Evolutionary conservation across 2,329 filamentous ascomycete genomes (phyloP), one percentile per base, ranked within the genome.

Genomic region (Cladosporium austrohemisphaericum): DNA sequence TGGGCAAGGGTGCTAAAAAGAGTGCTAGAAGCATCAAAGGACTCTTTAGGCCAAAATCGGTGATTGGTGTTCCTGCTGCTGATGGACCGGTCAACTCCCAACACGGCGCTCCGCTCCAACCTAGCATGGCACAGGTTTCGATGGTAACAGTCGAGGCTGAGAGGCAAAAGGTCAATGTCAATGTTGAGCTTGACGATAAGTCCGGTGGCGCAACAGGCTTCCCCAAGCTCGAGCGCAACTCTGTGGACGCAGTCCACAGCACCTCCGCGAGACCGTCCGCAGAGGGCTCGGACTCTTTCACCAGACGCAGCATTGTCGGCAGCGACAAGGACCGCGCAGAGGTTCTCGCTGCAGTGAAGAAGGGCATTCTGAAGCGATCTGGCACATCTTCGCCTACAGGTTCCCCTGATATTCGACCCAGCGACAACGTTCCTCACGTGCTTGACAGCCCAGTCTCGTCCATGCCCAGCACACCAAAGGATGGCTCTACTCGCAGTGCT

Each of bases 1-100:
- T 98, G 93, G 93, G 93, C 49, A 89, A 90, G 57, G 91, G 92
- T n/a, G 86, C 97, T 83, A 97, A 95, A 78, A 94, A 93, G 71
- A 85, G 89, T 44, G 86, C 86, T 14, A 81, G 91, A 40, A 96
- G 91, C 19, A 80, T 98, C 47, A 94, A 94, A 58, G 93, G 93
- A 20, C 76, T 98, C 6, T 98, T 98, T 74, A 80, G 93, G 55
- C 92, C 93, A 0, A 98, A 97, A 68, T 97, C 92, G 1, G 77
- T 95, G 13, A 80, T 92, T 60, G 91, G 89, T 25, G 82, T 85
- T 16, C 81, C 88, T 14, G 77, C 83, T 25, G 81, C 85, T 3
- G 90, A 95, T 58, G 73, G 77, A 5, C 76, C 80, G 22, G 69
- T 83, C 2, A 76, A 79, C 14, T 69, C 88, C 62, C 54, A 53